These are phyloP conservation scores for Wickerhamia fluorescens DNA, from an alignment of 805 yeast genomes.

Conservation along the genomic window DNA sequence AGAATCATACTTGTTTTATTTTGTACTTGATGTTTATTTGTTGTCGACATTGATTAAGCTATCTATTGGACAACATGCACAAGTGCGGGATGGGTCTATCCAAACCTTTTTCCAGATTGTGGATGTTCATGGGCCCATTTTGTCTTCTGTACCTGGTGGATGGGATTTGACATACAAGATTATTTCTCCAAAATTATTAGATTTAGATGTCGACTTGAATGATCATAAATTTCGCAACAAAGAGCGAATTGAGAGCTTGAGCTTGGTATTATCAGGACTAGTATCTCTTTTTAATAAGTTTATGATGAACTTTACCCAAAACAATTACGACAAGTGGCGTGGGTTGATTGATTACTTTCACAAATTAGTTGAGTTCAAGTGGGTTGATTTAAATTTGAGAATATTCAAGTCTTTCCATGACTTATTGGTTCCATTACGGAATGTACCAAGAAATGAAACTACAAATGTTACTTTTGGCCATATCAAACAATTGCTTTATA, in stretches of 20 bases:
- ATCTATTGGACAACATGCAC: constrained; percentile 59
- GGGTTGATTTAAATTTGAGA: constrained; percentile 47
- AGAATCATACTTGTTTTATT: constrained; percentile 15
- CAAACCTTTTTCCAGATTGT: constrained; percentile 78
- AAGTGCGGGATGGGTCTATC: constrained; percentile 83
- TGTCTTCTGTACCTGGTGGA: constrained; percentile 11
- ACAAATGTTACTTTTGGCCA: too few relatives aligned
- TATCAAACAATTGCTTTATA: constrained; percentile 35
- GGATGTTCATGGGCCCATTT: constrained; percentile 15
- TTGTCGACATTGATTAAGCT: constrained; percentile 51
- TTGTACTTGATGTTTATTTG: constrained; percentile 54
- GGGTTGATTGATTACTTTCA: constrained; percentile 46
- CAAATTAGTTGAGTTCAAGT: constrained; percentile 27
- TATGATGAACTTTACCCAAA: constrained; percentile 29
- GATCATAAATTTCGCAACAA: constrained; percentile 18
- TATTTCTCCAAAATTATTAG: constrained; percentile 52
- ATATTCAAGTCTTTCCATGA: constrained; percentile 50
- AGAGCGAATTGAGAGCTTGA: constrained; percentile 56
- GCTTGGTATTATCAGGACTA: constrained; percentile 58
- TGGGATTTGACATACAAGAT: constrained; percentile 67
- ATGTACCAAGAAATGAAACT: constrained; percentile 5
- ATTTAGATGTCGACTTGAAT: constrained; percentile 11
- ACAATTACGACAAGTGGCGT: constrained; percentile 43
- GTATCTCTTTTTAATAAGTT: constrained; percentile 53
- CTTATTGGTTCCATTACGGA: constrained; percentile 31